Conservation (phyloP, 2,329 filamentous ascomycete genomes). For the Apiospora kogelbergensis region DNA sequence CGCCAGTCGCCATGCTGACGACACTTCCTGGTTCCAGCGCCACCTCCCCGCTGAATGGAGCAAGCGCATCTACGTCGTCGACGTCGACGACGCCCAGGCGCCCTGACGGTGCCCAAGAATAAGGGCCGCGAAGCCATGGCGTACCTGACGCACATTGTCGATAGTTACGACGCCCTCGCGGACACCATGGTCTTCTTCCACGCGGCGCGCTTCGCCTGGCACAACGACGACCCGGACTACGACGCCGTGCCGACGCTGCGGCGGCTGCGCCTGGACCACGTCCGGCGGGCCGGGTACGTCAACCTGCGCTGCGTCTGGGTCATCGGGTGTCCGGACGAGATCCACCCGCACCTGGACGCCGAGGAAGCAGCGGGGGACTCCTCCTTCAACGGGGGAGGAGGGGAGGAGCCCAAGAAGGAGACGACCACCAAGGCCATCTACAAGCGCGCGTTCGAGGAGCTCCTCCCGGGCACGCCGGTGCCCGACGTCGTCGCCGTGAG, state of each 20-base stretch:
- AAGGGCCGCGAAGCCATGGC: slow-evolving; percentile 60
- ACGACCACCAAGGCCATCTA: slow-evolving; percentile 14
- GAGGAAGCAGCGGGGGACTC: background rate
- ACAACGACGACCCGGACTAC: slow-evolving; percentile 47
- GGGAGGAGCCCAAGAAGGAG: background rate
- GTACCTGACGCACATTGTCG: slow-evolving; percentile 62
- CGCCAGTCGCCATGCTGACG: slow-evolving; percentile 30
- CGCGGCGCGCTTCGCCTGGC: slow-evolving; percentile 53
- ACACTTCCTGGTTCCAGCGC: slow-evolving; percentile 40
- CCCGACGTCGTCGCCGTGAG: slow-evolving; percentile 40
- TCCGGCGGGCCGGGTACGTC: slow-evolving; percentile 55
- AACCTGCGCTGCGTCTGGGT: slow-evolving; percentile 54
- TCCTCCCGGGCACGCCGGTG: slow-evolving; percentile 24
- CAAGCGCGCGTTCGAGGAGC: slow-evolving; percentile 22
- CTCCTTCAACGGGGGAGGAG: background rate
- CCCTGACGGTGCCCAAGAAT: slow-evolving; percentile 23
- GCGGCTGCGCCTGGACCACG: slow-evolving; percentile 49
- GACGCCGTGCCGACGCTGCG: slow-evolving; percentile 47
- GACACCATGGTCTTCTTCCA: slow-evolving; percentile 62
- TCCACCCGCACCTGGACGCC: slow-evolving; percentile 19
- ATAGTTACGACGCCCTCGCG: slow-evolving; percentile 58
- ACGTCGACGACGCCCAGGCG: slow-evolving; percentile 27
- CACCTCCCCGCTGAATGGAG: slow-evolving; percentile 41
- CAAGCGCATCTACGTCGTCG: slow-evolving; percentile 54
- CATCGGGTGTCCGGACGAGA: slow-evolving; percentile 23